Conservation (phyloP, 352 stramenopile species). For the Phytophthora megakarya region DNA sequence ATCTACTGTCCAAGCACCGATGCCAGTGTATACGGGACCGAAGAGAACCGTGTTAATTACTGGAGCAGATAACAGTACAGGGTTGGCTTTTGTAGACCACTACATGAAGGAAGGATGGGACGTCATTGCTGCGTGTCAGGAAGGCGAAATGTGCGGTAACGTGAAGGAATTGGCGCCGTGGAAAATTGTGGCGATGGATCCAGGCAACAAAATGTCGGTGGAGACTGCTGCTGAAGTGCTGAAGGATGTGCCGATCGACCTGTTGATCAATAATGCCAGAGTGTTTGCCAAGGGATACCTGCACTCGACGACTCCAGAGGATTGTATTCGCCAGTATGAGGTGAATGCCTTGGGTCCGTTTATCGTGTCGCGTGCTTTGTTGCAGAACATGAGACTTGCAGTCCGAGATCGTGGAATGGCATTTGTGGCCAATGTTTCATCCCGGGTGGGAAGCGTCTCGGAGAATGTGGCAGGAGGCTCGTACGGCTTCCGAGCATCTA, state of each 20-base stretch:
- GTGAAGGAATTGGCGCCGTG: slow-evolving; percentile 36
- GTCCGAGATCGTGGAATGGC: slow-evolving; percentile 45
- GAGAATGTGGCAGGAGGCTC: slow-evolving; percentile 49
- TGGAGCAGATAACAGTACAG: slow-evolving; percentile 42
- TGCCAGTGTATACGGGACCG: slow-evolving; percentile 26
- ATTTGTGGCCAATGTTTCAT: slow-evolving; percentile 60
- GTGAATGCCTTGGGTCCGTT: slow-evolving; percentile 75
- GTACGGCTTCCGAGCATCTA: slow-evolving; percentile 82
- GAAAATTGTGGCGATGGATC: slow-evolving; percentile 60
- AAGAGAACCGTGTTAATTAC: slow-evolving; percentile 58
- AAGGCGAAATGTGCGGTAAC: slow-evolving; percentile 23
- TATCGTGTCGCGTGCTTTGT: slow-evolving; percentile 57
- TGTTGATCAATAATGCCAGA: slow-evolving; percentile 82
- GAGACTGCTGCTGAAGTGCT: slow-evolving; percentile 38
- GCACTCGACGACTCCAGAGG: slow-evolving; percentile 46
- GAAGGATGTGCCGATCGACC: slow-evolving; percentile 52
- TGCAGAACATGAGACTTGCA: slow-evolving; percentile 52
- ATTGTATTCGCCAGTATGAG: slow-evolving; percentile 61
- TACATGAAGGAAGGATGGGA: slow-evolving; percentile 47
- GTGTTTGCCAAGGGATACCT: slow-evolving; percentile 42
- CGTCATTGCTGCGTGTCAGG: slow-evolving; percentile 39
- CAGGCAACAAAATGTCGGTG: slow-evolving; percentile 54
- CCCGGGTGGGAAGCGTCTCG: slow-evolving; percentile 56
- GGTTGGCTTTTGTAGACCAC: slow-evolving; percentile 42
- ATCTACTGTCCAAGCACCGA: background rate